A percentile compares a stretch with the other conserved stretches of the same genome.
These are phyloP conservation scores for Rhizoclosmatium sp. DNA, from an alignment of 192 early-diverging fungal genomes.

Conservation along the genomic window DNA sequence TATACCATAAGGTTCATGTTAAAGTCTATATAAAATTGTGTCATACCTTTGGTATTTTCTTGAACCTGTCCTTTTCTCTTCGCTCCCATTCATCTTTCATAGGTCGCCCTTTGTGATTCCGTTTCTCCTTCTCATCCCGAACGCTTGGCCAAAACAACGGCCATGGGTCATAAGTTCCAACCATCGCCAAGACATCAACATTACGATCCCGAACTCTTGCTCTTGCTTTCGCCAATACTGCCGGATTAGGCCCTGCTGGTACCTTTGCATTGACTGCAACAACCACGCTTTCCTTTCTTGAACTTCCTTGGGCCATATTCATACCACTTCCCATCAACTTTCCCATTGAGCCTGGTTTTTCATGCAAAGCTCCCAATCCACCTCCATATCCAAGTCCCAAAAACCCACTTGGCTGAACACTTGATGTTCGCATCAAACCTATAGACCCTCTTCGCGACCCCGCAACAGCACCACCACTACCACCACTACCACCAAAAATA, in stretches of 20 bases:
- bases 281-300: neutral
- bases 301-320: no score
- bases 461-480: no score
- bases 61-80: constrained; percentile 3
- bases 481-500: no score
- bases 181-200: constrained; percentile 35
- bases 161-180: constrained; percentile 40
- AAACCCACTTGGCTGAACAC: no score
- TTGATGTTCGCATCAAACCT: no score
- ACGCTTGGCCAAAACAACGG: constrained; percentile 28
- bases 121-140: constrained; percentile 12
- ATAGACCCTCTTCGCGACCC: no score
- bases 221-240: constrained; percentile 23
- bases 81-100: constrained; percentile 32
- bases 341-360: no score
- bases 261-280: constrained; percentile 25
- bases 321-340: no score
- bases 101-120: constrained; percentile 19
- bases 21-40: neutral
- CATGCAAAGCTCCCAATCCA: no score
- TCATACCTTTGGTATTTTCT: neutral
- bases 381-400: no score
- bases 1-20: neutral
- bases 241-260: constrained; percentile 32
- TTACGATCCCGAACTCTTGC: constrained; percentile 17